phyloP scores from a whole-genome alignment of 805 yeast genomes.

The Lipomyces sp. region DNA sequence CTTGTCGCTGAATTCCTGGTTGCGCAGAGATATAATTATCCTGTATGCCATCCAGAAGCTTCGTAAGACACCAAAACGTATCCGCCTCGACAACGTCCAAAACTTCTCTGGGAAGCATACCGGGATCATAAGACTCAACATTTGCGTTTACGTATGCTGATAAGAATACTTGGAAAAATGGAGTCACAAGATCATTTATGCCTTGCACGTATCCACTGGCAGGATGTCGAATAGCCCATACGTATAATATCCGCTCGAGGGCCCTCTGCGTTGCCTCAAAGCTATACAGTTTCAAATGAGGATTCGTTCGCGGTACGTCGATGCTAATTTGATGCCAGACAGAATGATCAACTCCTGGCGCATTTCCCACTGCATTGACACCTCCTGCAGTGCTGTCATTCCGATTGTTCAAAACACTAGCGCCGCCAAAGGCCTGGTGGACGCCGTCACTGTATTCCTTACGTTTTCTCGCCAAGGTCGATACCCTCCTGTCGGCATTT shows the following conservation, averaged over 20 bases:
- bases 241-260: slow-evolving; percentile 72
- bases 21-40: slow-evolving; percentile 97
- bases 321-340: slow-evolving; percentile 95
- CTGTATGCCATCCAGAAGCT: slow-evolving; percentile 87
- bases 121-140: slow-evolving; percentile 59
- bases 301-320: slow-evolving; percentile 93
- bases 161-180: slow-evolving; percentile 84
- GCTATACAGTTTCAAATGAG: slow-evolving; percentile 70
- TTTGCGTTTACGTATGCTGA: slow-evolving; percentile 56
- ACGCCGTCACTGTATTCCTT: slow-evolving; percentile 80
- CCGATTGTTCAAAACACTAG: too few species aligned
- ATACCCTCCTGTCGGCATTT: slow-evolving; percentile 68
- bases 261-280: slow-evolving; percentile 69
- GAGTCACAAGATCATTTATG: slow-evolving; percentile 88
- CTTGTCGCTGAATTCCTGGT: slow-evolving; percentile 94
- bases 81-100: slow-evolving; percentile 83
- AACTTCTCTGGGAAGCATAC: slow-evolving; percentile 54
- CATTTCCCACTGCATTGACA: neutral
- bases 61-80: slow-evolving; percentile 93
- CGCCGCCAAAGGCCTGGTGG: slow-evolving; percentile 53
- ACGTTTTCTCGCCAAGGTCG: slow-evolving; percentile 72
- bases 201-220: slow-evolving; percentile 99
- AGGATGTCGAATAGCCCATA: slow-evolving; percentile 97
- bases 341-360: slow-evolving; percentile 57
- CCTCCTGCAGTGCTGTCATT: neutral